Evolutionary conservation across 2,329 filamentous ascomycete genomes (phyloP).

Genomic region (Cladosporium austrohemisphaericum): DNA sequence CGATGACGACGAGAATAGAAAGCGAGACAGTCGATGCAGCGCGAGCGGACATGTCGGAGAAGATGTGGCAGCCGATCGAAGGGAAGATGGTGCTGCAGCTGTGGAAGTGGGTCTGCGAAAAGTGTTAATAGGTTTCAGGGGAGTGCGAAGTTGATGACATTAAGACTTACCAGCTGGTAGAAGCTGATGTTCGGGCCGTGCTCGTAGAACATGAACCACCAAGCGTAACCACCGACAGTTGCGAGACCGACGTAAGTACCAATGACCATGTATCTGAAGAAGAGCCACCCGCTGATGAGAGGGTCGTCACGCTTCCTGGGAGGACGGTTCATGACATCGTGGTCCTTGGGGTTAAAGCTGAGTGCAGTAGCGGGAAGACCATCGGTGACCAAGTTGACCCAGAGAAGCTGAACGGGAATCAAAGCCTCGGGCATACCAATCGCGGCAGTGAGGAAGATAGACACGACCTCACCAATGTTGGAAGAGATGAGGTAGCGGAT

Average conservation of each 20-base stretch:
- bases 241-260: conserved; percentile 91
- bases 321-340: conserved; percentile 92
- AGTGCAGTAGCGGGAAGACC: conserved; percentile 93
- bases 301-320: conserved; percentile 90
- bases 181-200: conserved; percentile 89
- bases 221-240: conserved; percentile 96
- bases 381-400: conserved; percentile 98
- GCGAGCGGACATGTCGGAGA: conserved; percentile 78
- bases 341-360: conserved; percentile 97
- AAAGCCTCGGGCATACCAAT: conserved; percentile 96
- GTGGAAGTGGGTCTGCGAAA: conserved; percentile 73
- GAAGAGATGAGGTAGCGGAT: conserved; percentile 98
- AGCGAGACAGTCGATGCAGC: conserved; percentile 90
- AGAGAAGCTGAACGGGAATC: conserved; percentile 93
- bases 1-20: conserved; percentile 88
- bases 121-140: conserved; percentile 15
- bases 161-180: conserved; percentile 64
- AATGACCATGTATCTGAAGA: conserved; percentile 96
- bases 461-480: conserved; percentile 98
- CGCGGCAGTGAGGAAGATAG: conserved; percentile 95
- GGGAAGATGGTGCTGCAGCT: conserved; percentile 81
- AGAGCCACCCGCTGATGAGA: conserved; percentile 91
- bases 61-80: conserved; percentile 89
- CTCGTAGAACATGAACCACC: conserved; percentile 98
- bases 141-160: background rate